Evolutionary conservation across 148 eudicot genomes (phyloP), one percentile per base, ranked within the genome.

Genomic region (Simmondsia chinensis): DNA sequence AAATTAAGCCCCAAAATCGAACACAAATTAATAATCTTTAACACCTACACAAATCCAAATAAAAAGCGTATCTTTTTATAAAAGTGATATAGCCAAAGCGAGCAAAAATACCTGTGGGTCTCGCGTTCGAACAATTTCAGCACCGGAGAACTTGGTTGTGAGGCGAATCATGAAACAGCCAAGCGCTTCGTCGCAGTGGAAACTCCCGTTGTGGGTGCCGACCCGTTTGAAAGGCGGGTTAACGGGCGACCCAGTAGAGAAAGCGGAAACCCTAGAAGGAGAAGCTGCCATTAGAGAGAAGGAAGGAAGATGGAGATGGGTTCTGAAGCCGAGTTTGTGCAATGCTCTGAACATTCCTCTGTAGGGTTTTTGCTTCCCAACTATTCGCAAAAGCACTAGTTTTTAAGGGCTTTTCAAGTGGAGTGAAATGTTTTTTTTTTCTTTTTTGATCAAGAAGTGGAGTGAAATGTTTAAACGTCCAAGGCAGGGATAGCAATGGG

Each of bases 131-230:
- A 82, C 68, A 48, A 87, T 71, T 9, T 76, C 68, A 21, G 96
- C 83, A 12, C 34, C 65, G 43, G 43, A 68, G 49, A 68, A 87
- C 50, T 73, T 79, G 20, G 51, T 17, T 18, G 96, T 73, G 49
- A 78, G 87, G 24, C 87, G 87, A 69, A 87, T 82, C 93, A 87
- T 87, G 68, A 87, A 87, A 74, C 93, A 87, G 8, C 82, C 96
- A 4, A 87, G 76, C 15, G 96, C 96, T 54, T 87, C 96, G 25
- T 87, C 96, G 43, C 93, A 87, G 61, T 87, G 96, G 55, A 87
- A 87, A 72, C 87, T 82, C 0, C 93, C 96, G 23, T 87, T 74
- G 70, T 87, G 96, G 20, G 96, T 82, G 22, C 87, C 96, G 4
- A 86, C 72, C 14, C 82, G 74, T 71, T 70, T 71, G 0, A 30